Base-by-base conservation (phyloP, 371 early-diverging fungal genomes). In the Paraphysoderma sedebokerense region DNA sequence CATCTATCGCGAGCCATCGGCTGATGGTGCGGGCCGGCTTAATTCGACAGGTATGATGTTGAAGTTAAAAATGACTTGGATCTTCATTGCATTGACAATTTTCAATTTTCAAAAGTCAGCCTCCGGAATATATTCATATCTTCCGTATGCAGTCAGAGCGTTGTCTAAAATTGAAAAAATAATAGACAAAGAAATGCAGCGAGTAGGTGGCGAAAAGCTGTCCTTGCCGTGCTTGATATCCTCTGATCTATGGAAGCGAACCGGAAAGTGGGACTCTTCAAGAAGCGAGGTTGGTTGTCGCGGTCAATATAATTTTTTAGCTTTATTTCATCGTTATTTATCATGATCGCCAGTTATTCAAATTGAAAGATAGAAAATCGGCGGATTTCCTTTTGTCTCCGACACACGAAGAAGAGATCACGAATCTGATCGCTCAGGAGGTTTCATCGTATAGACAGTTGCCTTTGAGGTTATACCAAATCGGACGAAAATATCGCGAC, bases 321-420 rank as follows among this genome's bases (percentile, higher is more conserved):
- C 9, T 15, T 23, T 44, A 26, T 17, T 22, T 1, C n/a, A 22
- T 20, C 24, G 29, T 31, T 22, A 41, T n/a, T 31, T 29, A 12
- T 7, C 22, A 2, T 22, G 45, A n/a, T 17, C 2, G 13, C 24
- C 39, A 76, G 76, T 68, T 86, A 49, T 85, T 87, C 54, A 73
- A 76, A 24, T 55, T 89, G 17, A 64, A 77, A 50, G 92, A 89
- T 68, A 75, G 92, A 24, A 82, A 77, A 45, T 74, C 69, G 3
- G 52, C 71, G 3, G 79, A 77, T 28, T 70, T 81, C 46, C 48
- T 82, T 29, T 59, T 92, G 22, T 81, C 83, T 1, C 92, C 92
- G 0, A 92, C 92, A 1, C 87, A 87, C 51, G 92, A 92, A 55
- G 92, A 92, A 56, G 92, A 92, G 53, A 77, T 92, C 38, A 86